Conservation (phyloP, 73 alveolate species). For the Paramecium bursaria region DNA sequence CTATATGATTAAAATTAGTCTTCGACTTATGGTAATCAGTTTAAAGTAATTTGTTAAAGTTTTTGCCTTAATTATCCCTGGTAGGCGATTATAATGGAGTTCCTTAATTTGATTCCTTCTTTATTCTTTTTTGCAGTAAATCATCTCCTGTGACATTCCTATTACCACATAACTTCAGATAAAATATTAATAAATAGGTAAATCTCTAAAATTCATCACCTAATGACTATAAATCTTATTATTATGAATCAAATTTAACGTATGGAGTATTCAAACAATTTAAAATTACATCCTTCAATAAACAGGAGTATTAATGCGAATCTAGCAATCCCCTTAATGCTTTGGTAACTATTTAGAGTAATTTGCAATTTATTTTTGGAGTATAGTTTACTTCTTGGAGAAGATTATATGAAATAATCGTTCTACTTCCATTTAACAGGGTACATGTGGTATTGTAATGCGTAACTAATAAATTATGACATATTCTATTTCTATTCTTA, state of each 20-base stretch:
- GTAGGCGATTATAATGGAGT: slow-evolving; percentile 17
- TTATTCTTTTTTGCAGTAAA: slow-evolving; percentile 6
- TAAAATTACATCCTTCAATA: slow-evolving; percentile 12
- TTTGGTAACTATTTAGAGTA: background rate
- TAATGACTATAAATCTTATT: background rate
- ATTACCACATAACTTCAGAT: slow-evolving; percentile 21
- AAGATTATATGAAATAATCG: background rate
- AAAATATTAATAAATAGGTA: slow-evolving; percentile 15
- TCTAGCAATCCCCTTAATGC: background rate
- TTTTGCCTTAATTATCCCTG: background rate
- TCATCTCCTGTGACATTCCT: slow-evolving; percentile 45
- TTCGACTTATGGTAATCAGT: slow-evolving; percentile 25
- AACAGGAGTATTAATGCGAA: slow-evolving; percentile 21
- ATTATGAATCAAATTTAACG: slow-evolving; percentile 1
- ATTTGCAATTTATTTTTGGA: slow-evolving; percentile 2
- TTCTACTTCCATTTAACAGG: slow-evolving; percentile 37
- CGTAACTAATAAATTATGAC: slow-evolving; percentile 1
- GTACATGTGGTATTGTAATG: slow-evolving; percentile 13
- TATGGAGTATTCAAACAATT: slow-evolving; percentile 16
- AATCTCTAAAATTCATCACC: slow-evolving; percentile 31
- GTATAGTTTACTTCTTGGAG: slow-evolving; percentile 3
- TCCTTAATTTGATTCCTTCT: background rate
- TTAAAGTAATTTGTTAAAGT: background rate
- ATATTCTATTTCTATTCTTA: background rate
- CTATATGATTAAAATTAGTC: background rate